Conservation (phyloP, 257 asterid genomes). For the Nicotiana paniculata region DNA sequence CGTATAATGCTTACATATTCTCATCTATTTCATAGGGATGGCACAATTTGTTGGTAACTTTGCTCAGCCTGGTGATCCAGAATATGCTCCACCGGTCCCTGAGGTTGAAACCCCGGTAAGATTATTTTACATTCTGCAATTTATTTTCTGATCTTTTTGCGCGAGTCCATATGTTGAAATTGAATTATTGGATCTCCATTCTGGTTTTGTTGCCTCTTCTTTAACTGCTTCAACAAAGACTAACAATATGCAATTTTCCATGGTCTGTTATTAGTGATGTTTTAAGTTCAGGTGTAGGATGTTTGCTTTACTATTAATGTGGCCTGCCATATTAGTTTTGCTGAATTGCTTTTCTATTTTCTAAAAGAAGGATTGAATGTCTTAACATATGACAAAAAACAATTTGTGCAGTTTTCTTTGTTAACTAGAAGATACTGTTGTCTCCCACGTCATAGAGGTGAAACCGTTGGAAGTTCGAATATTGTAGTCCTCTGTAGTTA, state of each 20-base stretch:
- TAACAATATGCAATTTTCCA: background rate
- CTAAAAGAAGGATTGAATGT: background rate
- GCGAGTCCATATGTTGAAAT: background rate
- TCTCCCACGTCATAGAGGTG: background rate
- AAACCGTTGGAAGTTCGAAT: background rate
- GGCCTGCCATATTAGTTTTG: background rate
- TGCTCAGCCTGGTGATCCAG: conserved; percentile 83
- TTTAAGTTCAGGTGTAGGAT: background rate
- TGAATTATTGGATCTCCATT: background rate
- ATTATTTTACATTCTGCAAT: conserved; percentile 5
- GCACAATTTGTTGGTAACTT: conserved; percentile 64
- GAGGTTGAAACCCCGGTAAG: conserved; percentile 92
- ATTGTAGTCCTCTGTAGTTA: background rate
- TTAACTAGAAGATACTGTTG: background rate
- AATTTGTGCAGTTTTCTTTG: background rate
- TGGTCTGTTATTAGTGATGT: background rate
- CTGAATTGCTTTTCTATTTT: background rate
- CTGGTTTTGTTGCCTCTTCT: background rate
- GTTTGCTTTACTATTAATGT: background rate
- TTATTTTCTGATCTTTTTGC: background rate
- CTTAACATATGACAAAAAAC: background rate
- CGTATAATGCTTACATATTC: background rate
- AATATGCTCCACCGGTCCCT: conserved; percentile 78
- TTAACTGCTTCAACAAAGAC: background rate
- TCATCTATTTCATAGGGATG: conserved; percentile 51